Percentiles rank a stretch among this genome's conserved stretches.
phyloP scores from a whole-genome alignment of 768 basidiomycete species.

The Pleurotus platypus region DNA sequence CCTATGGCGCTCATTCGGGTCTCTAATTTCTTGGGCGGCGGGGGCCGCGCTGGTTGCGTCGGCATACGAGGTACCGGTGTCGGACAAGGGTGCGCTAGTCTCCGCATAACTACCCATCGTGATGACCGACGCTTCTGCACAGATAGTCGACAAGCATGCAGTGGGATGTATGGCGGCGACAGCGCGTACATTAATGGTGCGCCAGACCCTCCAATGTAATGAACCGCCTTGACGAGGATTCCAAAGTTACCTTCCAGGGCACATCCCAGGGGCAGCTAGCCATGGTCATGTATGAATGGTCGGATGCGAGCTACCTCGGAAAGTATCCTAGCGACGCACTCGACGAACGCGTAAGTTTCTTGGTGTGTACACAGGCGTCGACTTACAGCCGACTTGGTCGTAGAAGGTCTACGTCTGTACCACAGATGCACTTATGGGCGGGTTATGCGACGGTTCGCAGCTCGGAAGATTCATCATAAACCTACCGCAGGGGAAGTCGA shows the following conservation, averaged over 20 bases:
- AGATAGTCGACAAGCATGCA: slow-evolving; percentile 73
- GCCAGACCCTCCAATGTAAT: slow-evolving; percentile 12
- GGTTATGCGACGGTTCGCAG: slow-evolving; percentile 63
- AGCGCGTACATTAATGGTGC: slow-evolving; percentile 83
- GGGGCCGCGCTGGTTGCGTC: background rate
- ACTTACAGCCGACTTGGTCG: too few species aligned
- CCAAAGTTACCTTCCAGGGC: slow-evolving; percentile 71
- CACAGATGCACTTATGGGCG: slow-evolving; percentile 64
- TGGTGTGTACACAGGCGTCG: too few species aligned
- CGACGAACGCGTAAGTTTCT: too few species aligned
- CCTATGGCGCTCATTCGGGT: slow-evolving; percentile 3
- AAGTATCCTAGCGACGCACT: slow-evolving; percentile 38
- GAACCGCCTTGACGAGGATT: slow-evolving; percentile 6
- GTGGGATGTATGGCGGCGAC: slow-evolving; percentile 87
- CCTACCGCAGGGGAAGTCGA: slow-evolving; percentile 55
- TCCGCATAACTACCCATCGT: too few species aligned
- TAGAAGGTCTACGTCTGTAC: slow-evolving; percentile 96
- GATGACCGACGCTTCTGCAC: too few species aligned
- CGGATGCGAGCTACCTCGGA: slow-evolving; percentile 82
- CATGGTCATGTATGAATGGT: slow-evolving; percentile 96
- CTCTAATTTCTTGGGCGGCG: background rate
- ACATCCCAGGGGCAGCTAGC: slow-evolving; percentile 84
- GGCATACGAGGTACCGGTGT: slow-evolving; percentile 41
- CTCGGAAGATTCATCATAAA: slow-evolving; percentile 91
- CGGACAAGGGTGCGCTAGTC: slow-evolving; percentile 47